Percentiles rank a stretch among this genome's conserved stretches.
phyloP scores from a whole-genome alignment of 164 flowering plant species.

The Taxillus chinensis region DNA sequence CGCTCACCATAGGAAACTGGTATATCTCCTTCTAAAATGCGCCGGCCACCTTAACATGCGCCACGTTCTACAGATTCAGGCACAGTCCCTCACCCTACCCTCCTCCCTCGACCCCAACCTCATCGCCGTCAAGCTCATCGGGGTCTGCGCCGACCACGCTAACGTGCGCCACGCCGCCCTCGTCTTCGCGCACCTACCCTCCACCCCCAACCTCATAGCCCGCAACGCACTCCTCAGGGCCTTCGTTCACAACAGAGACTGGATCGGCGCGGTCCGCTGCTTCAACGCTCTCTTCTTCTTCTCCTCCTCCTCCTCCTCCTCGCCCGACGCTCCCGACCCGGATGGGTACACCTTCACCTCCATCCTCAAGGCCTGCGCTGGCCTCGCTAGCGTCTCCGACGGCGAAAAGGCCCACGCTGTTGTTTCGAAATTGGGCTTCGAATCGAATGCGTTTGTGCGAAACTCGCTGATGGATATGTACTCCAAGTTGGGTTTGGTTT shows the following conservation, averaged over 20 bases:
- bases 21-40: slow-evolving; percentile 21
- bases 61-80: slow-evolving; percentile 28
- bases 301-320: slow-evolving; percentile 4
- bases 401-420: slow-evolving; percentile 18
- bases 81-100: slow-evolving; percentile 23
- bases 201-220: slow-evolving; percentile 21
- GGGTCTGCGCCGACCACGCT: slow-evolving; percentile 17
- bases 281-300: slow-evolving; percentile 14
- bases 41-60: slow-evolving; percentile 17
- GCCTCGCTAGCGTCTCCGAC: slow-evolving; percentile 6
- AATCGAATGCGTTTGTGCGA: slow-evolving; percentile 19
- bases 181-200: slow-evolving; percentile 18
- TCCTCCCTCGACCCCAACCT: slow-evolving; percentile 17
- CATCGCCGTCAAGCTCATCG: slow-evolving; percentile 33
- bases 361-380: slow-evolving; percentile 28
- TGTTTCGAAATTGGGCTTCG: slow-evolving; percentile 17
- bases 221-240: slow-evolving; percentile 32
- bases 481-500: slow-evolving; percentile 18
- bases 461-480: slow-evolving; percentile 37
- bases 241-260: slow-evolving; percentile 22
- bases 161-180: slow-evolving; percentile 24
- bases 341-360: slow-evolving; percentile 37
- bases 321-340: slow-evolving; percentile 8
- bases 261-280: slow-evolving; percentile 12
- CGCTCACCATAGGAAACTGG: slow-evolving; percentile 12